Base-by-base conservation (phyloP, 2,329 filamentous ascomycete species). In the Fusarium acutatum region DNA sequence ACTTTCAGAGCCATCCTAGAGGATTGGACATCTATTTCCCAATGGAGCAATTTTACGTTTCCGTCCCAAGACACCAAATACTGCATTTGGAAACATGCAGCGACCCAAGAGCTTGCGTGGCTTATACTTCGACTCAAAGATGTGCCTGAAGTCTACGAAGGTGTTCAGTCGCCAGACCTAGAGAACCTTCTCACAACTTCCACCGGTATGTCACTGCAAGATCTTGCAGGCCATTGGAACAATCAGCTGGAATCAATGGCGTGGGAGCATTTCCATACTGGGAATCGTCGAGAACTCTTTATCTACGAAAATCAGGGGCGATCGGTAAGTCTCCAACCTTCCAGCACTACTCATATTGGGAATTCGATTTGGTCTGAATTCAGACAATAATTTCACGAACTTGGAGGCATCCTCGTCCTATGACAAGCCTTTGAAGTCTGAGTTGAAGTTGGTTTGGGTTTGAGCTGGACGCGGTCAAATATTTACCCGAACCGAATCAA, bases 401-500 rank as follows among this genome's bases (percentile, higher is more conserved):
- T n/a, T 7, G 11, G 11, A 30, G 26, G 20, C 26, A 28, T 28
- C 50, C 28, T 18, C 15, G 11, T 54, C 24, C 12, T 22, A 18
- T 28, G 24, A 38, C 11, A 38, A 26, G 20, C 24, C 14, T 38
- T 40, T 13, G 11, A 47, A 24, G 44, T 49, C 38, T 44, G 24
- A n/a, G 26, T 61, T 38, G 24, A 30, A 34, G 56, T 30, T 59
- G 17, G 12, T 24, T 26, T 14, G 18, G 47, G 47, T 24, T 50
- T 52, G n/a, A 18, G n/a, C 32, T 37, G 35, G 7, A 7, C 4
- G 15, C 72, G 72, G 72, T 52, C 28, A 46, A 58, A 71, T 12
- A 8, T 75, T 74, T n/a, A 40, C 58, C 72, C 72, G 72, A 5
- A n/a, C 26, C 34, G 28, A 43, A 52, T 20, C 17, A 43, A 57